Conservation (phyloP, 495 filamentous ascomycete genomes). For the Daldinia bambusicola region DNA sequence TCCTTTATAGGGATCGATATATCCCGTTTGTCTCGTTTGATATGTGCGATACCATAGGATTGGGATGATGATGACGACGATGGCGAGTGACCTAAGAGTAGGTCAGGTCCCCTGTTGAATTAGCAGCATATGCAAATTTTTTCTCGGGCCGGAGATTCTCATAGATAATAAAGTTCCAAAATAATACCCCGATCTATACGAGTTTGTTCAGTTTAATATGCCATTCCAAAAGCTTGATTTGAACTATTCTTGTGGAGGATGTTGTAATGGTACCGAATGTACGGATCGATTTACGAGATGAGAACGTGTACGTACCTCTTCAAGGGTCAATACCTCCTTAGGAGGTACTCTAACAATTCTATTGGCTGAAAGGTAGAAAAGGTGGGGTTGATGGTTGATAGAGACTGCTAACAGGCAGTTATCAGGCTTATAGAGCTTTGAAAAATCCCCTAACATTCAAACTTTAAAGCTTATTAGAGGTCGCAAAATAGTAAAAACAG, state of each 20-base stretch:
- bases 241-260: too few relatives aligned
- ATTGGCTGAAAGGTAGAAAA: too few relatives aligned
- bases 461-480: not conserved
- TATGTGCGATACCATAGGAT: constrained; percentile 7
- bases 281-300: too few relatives aligned
- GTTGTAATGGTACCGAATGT: too few relatives aligned
- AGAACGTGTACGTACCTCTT: too few relatives aligned
- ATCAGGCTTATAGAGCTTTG: not conserved
- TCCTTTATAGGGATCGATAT: not conserved
- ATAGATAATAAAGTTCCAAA: constrained; percentile 38
- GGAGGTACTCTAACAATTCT: too few relatives aligned
- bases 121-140: constrained; percentile 27
- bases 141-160: constrained; percentile 24
- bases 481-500: not conserved
- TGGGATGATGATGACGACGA: constrained; percentile 2
- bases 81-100: constrained; percentile 7
- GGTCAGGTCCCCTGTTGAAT: constrained; percentile 16
- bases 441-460: not conserved
- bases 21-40: constrained; percentile 7
- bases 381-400: too few relatives aligned
- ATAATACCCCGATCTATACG: constrained; percentile 39
- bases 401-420: too few relatives aligned
- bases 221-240: not conserved
- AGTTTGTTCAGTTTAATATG: constrained; percentile 4
- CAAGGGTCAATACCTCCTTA: too few relatives aligned